Conservation (phyloP, 2,329 filamentous ascomycete genomes). For the Chrysoporthe puriensis region DNA sequence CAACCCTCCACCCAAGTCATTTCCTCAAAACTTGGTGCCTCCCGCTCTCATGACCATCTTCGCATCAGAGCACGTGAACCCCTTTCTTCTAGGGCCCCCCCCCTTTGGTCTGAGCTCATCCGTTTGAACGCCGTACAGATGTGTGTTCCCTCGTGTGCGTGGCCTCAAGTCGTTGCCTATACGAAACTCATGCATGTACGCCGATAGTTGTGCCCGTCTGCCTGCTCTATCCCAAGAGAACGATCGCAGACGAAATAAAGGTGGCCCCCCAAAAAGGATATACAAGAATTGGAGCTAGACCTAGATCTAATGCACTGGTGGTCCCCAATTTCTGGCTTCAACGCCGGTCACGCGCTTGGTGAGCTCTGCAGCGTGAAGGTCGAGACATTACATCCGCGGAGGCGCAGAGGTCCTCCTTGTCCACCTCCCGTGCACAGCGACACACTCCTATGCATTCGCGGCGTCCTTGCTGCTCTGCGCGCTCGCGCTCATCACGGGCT, state of each 20-base stretch:
- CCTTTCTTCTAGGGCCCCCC: not conserved
- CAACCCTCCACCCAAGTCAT: not conserved
- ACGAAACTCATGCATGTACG: not conserved
- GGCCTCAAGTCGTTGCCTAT: constrained; percentile 4
- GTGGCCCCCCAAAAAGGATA: not conserved
- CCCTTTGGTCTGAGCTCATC: not conserved
- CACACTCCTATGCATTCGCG: constrained; percentile 59
- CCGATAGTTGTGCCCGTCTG: not conserved
- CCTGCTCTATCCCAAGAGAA: constrained; percentile 13
- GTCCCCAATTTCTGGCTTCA: not conserved
- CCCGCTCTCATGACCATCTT: not conserved
- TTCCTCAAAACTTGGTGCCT: not conserved
- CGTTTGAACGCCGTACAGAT: constrained; percentile 1
- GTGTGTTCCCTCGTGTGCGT: not conserved
- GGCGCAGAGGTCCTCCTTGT: not conserved
- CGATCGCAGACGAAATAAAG: not conserved
- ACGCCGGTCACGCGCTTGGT: not conserved
- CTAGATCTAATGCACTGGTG: not conserved
- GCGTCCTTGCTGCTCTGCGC: constrained; percentile 88
- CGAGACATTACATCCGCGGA: not conserved
- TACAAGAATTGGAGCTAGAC: constrained; percentile 11
- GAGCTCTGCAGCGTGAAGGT: not conserved
- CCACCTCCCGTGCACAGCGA: not conserved
- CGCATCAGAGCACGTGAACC: not conserved
- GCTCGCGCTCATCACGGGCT: constrained; percentile 82